A percentile compares a stretch with the other conserved stretches of the same genome.
phyloP scores from a whole-genome alignment of 2,329 filamentous ascomycete species.

The Beauveria sp. region DNA sequence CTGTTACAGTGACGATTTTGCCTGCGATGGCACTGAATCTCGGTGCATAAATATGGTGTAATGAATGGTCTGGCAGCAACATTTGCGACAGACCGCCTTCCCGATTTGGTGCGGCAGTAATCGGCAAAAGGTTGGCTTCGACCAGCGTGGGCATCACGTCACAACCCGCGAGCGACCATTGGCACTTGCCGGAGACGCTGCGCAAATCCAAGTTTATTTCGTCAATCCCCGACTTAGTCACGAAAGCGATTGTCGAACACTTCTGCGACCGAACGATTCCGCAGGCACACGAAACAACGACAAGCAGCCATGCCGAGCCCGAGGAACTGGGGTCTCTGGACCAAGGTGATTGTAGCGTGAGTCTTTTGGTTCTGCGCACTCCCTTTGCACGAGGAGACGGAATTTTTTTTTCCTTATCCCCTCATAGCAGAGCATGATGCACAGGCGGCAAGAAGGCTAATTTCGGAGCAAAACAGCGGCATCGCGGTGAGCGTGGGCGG shows the following conservation, averaged over 20 bases:
- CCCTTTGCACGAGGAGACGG: too few relatives aligned
- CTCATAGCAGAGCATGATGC: too few relatives aligned
- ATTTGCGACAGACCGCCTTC: constrained; percentile 11
- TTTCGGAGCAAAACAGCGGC: constrained; percentile 46
- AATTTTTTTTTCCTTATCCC: too few relatives aligned
- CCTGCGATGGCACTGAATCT: too few relatives aligned
- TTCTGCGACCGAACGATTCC: not conserved
- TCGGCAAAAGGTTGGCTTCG: not conserved
- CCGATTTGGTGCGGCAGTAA: not conserved
- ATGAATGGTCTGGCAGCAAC: not conserved
- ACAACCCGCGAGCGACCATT: not conserved
- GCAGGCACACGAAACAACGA: constrained; percentile 17
- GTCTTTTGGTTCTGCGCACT: constrained; percentile 20
- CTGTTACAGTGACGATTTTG: too few relatives aligned
- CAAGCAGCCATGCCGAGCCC: constrained; percentile 34
- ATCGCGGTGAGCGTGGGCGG: constrained; percentile 69
- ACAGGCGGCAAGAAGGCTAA: constrained; percentile 11
- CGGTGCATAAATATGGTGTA: not conserved
- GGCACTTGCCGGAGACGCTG: not conserved
- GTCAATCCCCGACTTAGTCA: not conserved
- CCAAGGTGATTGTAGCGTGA: constrained; percentile 67
- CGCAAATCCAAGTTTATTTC: too few relatives aligned
- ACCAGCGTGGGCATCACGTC: not conserved
- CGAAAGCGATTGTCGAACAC: not conserved
- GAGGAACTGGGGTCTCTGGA: constrained; percentile 48